phyloP scores from a whole-genome alignment of 2,329 filamentous ascomycete species.

The Trichoderma pleuroti region DNA sequence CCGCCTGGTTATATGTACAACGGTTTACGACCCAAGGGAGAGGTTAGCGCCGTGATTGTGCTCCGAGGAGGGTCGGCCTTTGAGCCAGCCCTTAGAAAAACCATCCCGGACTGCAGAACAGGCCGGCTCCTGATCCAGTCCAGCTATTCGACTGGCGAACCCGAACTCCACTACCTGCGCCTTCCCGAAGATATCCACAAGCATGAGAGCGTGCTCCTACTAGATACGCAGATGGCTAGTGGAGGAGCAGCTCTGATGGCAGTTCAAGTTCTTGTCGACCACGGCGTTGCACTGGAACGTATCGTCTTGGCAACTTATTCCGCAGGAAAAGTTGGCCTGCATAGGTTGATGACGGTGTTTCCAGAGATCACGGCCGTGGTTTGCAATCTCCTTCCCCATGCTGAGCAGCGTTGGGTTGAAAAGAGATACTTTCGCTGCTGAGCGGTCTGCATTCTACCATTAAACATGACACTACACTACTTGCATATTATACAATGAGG shows the following conservation, averaged over 20 bases:
- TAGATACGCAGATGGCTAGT: conserved; percentile 93
- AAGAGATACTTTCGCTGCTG: conserved; percentile 85
- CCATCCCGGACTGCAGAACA: conserved; percentile 87
- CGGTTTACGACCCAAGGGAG: conserved; percentile 67
- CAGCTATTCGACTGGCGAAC: conserved; percentile 78
- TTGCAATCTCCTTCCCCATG: conserved; percentile 74
- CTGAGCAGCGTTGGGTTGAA: conserved; percentile 87
- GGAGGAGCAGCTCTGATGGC: conserved; percentile 88
- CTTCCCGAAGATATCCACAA: conserved; percentile 68
- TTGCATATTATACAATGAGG: neutral
- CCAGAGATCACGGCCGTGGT: conserved; percentile 84
- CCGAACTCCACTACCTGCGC: conserved; percentile 86
- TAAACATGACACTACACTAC: neutral
- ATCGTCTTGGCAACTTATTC: conserved; percentile 94
- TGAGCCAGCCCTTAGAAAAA: conserved; percentile 81
- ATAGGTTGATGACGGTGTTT: conserved; percentile 83
- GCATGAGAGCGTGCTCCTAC: conserved; percentile 77
- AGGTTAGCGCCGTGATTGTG: conserved; percentile 81
- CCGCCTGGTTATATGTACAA: conserved; percentile 66
- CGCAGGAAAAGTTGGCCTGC: conserved; percentile 78
- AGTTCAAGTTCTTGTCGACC: conserved; percentile 90
- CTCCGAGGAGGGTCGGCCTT: conserved; percentile 85
- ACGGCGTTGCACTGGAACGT: conserved; percentile 77
- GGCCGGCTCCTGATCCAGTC: conserved; percentile 90
- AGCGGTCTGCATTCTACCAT: conserved; percentile 14